A percentile compares a stretch with the other conserved stretches of the same genome.
These are phyloP conservation scores for Boletus rubescentipes DNA, from an alignment of 768 basidiomycete genomes.

Conservation along the genomic window DNA sequence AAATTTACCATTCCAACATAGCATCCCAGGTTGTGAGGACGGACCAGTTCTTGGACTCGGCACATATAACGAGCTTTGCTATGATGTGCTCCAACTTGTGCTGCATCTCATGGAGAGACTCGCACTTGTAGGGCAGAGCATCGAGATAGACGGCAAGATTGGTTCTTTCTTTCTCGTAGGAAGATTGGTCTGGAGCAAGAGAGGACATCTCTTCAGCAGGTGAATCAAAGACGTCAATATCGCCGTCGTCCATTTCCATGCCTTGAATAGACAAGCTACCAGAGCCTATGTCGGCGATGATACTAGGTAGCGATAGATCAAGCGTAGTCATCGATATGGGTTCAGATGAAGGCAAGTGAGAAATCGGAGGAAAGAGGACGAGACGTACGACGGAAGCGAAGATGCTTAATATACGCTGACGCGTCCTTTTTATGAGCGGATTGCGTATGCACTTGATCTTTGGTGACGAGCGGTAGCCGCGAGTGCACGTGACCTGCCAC, in stretches of 20 bases:
- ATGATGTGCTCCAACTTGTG: constrained; percentile 66
- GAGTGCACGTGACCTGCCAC: constrained; percentile 13
- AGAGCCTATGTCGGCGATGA: constrained; percentile 26
- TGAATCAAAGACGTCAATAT: constrained; percentile 44
- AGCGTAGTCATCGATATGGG: constrained; percentile 19
- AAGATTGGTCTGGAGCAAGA: constrained; percentile 31
- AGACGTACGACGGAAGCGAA: constrained; percentile 25
- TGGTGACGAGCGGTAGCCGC: not conserved
- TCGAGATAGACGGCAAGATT: constrained; percentile 65
- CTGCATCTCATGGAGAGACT: constrained; percentile 71
- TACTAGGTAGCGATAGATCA: constrained; percentile 21
- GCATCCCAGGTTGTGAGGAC: constrained; percentile 77
- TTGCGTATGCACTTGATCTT: constrained; percentile 14
- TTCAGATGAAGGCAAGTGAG: constrained; percentile 22
- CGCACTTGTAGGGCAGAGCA: constrained; percentile 71
- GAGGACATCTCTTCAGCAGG: constrained; percentile 34
- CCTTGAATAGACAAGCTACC: constrained; percentile 24
- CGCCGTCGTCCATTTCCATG: constrained; percentile 59
- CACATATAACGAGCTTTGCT: constrained; percentile 64
- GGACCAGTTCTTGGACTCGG: constrained; percentile 75
- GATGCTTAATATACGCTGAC: constrained; percentile 27
- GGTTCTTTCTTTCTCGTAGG: constrained; percentile 56
- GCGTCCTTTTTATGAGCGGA: constrained; percentile 18
- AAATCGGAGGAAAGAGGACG: constrained; percentile 13
- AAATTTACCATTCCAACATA: constrained; percentile 67